A percentile compares a stretch with the other conserved stretches of the same genome.
phyloP scores from a whole-genome alignment of 176 grass and related monocot genomes.

The Musa troglodytarum region DNA sequence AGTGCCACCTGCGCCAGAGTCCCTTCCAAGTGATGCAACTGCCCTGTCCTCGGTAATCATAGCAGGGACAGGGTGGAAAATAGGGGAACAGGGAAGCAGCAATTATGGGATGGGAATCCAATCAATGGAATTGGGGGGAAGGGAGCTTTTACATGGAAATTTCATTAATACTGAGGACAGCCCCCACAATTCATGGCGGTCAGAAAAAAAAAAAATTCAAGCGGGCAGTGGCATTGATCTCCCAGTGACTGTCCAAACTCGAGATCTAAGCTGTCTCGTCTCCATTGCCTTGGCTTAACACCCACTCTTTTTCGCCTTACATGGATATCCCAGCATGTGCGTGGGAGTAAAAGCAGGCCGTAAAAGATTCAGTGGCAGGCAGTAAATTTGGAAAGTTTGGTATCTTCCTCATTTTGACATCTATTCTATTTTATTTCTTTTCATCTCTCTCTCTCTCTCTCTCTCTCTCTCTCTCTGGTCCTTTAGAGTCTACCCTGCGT shows the following conservation, averaged over 20 bases:
- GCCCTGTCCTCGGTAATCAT: background rate
- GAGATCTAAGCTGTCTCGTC: too few species aligned
- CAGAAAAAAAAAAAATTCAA: too few species aligned
- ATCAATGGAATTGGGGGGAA: slow-evolving; percentile 3
- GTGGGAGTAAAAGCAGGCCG: background rate
- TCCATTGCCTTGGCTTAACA: too few species aligned
- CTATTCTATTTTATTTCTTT: background rate
- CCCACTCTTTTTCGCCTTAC: too few species aligned
- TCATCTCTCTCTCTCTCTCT: background rate
- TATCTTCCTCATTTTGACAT: background rate
- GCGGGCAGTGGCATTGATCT: too few species aligned
- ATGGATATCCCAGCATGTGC: background rate
- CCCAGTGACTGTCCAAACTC: too few species aligned
- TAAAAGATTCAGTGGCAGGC: background rate
- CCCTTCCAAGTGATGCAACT: slow-evolving; percentile 13
- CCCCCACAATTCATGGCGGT: background rate
- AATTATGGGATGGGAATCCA: background rate
- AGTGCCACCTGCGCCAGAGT: slow-evolving; percentile 12
- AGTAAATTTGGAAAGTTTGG: background rate
- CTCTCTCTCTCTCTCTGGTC: background rate
- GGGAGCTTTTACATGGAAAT: background rate
- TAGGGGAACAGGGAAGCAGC: background rate
- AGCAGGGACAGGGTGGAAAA: slow-evolving; percentile 3
- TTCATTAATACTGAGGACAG: background rate
- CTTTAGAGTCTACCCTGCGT: background rate